Evolutionary conservation across 176 grass and related monocot genomes (phyloP), one percentile per base, ranked within the genome.

Genomic region (Tillandsia leiboldiana): DNA sequence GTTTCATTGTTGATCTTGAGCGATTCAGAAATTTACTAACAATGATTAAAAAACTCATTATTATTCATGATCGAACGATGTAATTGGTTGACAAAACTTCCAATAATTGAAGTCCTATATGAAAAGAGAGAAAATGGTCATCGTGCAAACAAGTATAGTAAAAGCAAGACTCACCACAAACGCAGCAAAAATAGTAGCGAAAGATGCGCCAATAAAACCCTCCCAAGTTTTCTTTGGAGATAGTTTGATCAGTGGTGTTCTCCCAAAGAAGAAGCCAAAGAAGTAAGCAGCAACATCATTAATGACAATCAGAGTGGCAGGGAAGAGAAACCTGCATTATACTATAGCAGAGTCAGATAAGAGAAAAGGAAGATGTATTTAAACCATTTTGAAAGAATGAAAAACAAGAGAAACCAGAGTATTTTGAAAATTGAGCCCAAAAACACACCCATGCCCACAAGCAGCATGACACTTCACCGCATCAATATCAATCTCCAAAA

Each of bases 221-320:
- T 99, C 94, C 94, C 94, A 99, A 53, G 94, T 93, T 78, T 99
- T 99, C 78, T 99, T 99, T 67, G 94, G 94, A 26, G 94, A 99
- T 51, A 99, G 81, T 82, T 99, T 99, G 77, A 99, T 99, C 78
- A 99, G 71, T 53, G 94, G 94, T 67, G 89, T 99, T 77, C 80
- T 93, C 63, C 94, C 94, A 75, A 99, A 86, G 81, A 99, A 99
- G 70, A 99, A 99, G 13, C 94, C 94, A 61, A 99, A 93, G 75
- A 99, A 86, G 84, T 99, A 99, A 14, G 94, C 94, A 61, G 85
- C 87, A 50, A 99, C 87, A 48, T 99, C 94, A 73, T 93, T 99
- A 63, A 99, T 93, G 53, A 90, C 87, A 67, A 99, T 99, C 65
- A 99, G 90, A 8, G 94, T 90, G 68, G 94, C 94, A 52, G 94